phyloP scores from a whole-genome alignment of 495 filamentous ascomycete genomes.

The Penicillium longicatenatum region DNA sequence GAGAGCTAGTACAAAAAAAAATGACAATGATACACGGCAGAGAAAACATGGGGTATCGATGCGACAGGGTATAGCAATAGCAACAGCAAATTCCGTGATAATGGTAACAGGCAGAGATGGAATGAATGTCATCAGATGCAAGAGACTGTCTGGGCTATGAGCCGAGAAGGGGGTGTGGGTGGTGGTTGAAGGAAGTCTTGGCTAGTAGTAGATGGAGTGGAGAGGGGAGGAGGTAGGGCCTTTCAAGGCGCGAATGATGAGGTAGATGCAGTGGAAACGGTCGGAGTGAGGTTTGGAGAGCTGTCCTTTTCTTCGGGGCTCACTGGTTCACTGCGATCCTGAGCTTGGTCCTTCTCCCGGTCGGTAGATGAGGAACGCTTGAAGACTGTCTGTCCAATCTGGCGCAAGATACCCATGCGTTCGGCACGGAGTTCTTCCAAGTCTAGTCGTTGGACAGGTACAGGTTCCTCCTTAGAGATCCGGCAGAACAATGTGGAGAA shows the following conservation, averaged over 20 bases:
- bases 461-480: constrained; percentile 65
- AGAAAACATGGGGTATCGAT: constrained; percentile 31
- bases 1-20: constrained; percentile 2
- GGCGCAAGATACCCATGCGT: constrained; percentile 50
- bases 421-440: constrained; percentile 53
- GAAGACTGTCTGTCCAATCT: constrained; percentile 53
- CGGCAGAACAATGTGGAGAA: constrained; percentile 94
- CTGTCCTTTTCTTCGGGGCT: constrained; percentile 39
- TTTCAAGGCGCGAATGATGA: constrained; percentile 34
- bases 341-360: constrained; percentile 39
- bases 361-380: constrained; percentile 53
- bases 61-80: constrained; percentile 25
- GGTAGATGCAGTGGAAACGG: constrained; percentile 41
- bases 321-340: constrained; percentile 34
- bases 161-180: background rate
- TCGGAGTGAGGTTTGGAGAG: constrained; percentile 44
- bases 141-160: constrained; percentile 9
- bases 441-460: constrained; percentile 49
- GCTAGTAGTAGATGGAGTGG: background rate
- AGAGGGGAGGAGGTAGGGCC: background rate
- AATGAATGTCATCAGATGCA: constrained; percentile 26
- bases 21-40: constrained; percentile 15
- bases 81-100: constrained; percentile 16
- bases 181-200: constrained; percentile 2
- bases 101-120: constrained; percentile 19